A percentile compares a stretch with the other conserved stretches of the same genome.
Evolutionary conservation across 192 early-diverging fungal genomes (phyloP).

Genomic region (Allomyces macrogynus): DNA sequence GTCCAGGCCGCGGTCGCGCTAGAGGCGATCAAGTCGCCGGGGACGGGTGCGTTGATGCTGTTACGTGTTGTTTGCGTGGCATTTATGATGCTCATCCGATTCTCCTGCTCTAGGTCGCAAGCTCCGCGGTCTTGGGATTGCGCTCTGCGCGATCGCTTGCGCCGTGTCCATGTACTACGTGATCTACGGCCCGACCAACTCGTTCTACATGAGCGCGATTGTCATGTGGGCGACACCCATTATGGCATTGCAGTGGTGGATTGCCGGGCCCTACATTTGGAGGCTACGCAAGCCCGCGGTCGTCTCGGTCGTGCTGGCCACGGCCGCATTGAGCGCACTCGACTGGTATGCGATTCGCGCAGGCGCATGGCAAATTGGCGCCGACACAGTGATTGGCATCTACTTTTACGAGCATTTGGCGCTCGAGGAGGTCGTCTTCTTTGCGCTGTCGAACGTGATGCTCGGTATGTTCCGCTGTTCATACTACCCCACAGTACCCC

Average conservation of each 20-base stretch:
- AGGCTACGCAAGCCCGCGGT: background rate
- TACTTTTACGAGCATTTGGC: slow-evolving; percentile 8
- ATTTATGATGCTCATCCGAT: too few relatives aligned
- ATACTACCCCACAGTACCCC: background rate
- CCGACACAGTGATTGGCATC: slow-evolving; percentile 6
- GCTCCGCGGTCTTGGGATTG: background rate
- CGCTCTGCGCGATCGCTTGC: background rate
- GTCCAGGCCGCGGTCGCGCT: too few relatives aligned
- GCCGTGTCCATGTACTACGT: too few relatives aligned
- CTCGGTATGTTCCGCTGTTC: slow-evolving; percentile 1
- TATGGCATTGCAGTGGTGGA: slow-evolving; percentile 12
- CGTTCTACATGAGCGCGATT: slow-evolving; percentile 13
- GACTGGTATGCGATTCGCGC: slow-evolving; percentile 10
- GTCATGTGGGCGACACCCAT: slow-evolving; percentile 13
- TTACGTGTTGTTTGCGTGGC: too few relatives aligned
- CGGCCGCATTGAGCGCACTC: slow-evolving; percentile 10
- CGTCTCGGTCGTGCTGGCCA: slow-evolving; percentile 3
- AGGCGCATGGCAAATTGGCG: slow-evolving; percentile 12
- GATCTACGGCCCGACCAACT: too few relatives aligned
- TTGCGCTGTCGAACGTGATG: slow-evolving; percentile 17
- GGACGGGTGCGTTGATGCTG: too few relatives aligned
- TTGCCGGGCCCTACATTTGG: slow-evolving; percentile 14
- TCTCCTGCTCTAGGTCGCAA: background rate
- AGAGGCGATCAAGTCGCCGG: too few relatives aligned
- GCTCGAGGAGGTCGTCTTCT: slow-evolving; percentile 18